These are phyloP conservation scores for Fusarium floridanum DNA, from an alignment of 2,329 filamentous ascomycete genomes.

Conservation along the genomic window DNA sequence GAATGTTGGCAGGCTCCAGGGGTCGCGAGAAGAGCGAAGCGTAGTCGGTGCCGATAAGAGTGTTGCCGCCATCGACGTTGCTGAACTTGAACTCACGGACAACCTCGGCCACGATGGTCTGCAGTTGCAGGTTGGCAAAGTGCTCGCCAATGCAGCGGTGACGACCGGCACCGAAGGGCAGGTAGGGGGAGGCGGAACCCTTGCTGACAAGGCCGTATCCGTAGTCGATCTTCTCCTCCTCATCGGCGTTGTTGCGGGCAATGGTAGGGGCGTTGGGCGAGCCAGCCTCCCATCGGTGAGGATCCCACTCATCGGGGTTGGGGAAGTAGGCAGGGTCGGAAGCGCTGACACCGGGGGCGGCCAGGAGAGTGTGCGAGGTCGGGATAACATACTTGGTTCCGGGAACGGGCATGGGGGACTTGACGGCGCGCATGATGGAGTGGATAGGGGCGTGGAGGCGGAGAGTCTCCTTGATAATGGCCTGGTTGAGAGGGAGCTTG, in stretches of 20 bases:
- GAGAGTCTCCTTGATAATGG: constrained; percentile 91
- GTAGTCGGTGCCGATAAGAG: constrained; percentile 77
- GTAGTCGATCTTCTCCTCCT: constrained; percentile 88
- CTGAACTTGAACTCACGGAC: constrained; percentile 85
- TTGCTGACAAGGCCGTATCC: constrained; percentile 95
- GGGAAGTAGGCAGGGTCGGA: constrained; percentile 82
- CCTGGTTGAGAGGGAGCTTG: constrained; percentile 83
- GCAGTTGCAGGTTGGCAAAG: constrained; percentile 92
- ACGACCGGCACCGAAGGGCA: constrained; percentile 92
- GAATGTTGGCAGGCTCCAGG: constrained; percentile 76
- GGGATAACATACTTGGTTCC: constrained; percentile 88
- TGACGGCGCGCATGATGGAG: constrained; percentile 93
- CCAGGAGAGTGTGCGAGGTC: constrained; percentile 82
- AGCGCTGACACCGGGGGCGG: constrained; percentile 86
- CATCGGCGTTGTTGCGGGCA: constrained; percentile 64
- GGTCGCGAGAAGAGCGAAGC: constrained; percentile 80
- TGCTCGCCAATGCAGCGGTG: constrained; percentile 98
- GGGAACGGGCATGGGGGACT: constrained; percentile 85
- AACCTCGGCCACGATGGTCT: constrained; percentile 83
- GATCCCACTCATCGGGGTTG: constrained; percentile 86
- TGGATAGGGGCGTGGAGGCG: constrained; percentile 93
- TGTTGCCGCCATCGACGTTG: constrained; percentile 78
- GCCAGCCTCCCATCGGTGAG: constrained; percentile 86
- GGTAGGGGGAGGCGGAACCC: constrained; percentile 88
- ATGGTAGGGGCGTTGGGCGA: constrained; percentile 67